Base-by-base conservation (phyloP, 345 rosid genomes). In the Ceriops zippeliana region DNA sequence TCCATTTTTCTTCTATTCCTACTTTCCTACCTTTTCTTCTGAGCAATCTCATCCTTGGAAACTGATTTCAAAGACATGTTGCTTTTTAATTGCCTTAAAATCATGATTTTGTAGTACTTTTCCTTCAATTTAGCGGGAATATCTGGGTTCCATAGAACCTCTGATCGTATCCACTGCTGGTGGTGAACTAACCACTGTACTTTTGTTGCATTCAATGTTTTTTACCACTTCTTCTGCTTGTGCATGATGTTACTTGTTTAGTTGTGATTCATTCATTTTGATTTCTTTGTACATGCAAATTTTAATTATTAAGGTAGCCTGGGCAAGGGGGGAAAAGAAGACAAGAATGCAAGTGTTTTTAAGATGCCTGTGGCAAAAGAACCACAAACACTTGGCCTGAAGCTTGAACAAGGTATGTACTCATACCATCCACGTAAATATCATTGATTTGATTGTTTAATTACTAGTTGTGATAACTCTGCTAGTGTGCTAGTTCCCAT, bases 271-370 rank as follows among this genome's bases (percentile, higher is more conserved):
- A 49, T 22, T 57, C 26, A 0, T 67, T 19, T 54, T 73, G 67
- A 38, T 77, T 66, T 56, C 52, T 53, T 69, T 70, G 20, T 57
- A 52, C 59, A 31, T 53, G n/a, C 32, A 49, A 51, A 63, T 21
- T 62, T 21, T 63, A 51, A 34, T 4, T 65, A 52, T 76, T 28
- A 47, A 80, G 90, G 80, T 72, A 76, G 68, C 60, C 70, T 57
- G 66, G 72, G 66, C 66, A 82, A 81, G 74, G 96, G 84, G 54
- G 91, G 87, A 58, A 86, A 80, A 60, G 91, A 86, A 66, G 85
- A 69, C 65, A 88, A 81, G 72, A 54, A 28, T 8, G 73, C 66
- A 30, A 81, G 69, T 65, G 76, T 70, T 54, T 84, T 65, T 31
- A 86, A 85, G 66, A 68, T 47, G 69, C 30, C 81, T 34, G 71